phyloP scores from a whole-genome alignment of 305 asterid genomes.

The Fraxinus nigra region DNA sequence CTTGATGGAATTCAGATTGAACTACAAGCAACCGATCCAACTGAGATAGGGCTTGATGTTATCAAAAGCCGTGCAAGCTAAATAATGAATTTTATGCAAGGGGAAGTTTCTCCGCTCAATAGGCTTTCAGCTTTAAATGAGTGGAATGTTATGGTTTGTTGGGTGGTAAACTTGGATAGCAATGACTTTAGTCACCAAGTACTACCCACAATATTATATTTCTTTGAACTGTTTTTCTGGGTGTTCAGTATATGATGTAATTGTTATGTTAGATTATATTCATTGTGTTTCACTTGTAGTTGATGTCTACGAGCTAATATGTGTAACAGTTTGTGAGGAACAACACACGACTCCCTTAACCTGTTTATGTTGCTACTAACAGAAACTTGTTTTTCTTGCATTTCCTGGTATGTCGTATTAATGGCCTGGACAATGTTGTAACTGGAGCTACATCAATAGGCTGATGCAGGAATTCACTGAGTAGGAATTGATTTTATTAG shows the following conservation, averaged over 20 bases:
- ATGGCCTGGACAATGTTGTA: neutral
- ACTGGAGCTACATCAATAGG: too few relatives aligned
- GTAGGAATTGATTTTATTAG: too few relatives aligned
- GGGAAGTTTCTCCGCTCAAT: neutral
- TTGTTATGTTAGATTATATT: neutral
- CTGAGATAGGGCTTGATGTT: conserved; percentile 53
- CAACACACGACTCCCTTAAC: neutral
- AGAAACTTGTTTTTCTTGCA: neutral
- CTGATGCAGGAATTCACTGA: neutral
- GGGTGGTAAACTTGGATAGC: conserved; percentile 2
- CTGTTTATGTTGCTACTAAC: neutral
- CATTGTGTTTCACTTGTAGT: neutral
- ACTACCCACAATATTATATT: neutral
- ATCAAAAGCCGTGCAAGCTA: conserved; percentile 44
- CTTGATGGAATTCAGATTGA: conserved; percentile 50
- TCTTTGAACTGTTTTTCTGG: neutral
- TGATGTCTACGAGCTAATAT: neutral
- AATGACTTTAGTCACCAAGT: neutral
- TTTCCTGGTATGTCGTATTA: neutral
- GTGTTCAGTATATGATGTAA: neutral
- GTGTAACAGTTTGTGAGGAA: neutral
- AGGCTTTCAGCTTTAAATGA: neutral
- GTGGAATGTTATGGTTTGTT: neutral
- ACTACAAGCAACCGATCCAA: conserved; percentile 56
- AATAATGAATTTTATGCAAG: conserved; percentile 1